phyloP scores from a whole-genome alignment of 441 rosid genomes.

The Theobroma grandiflorum region DNA sequence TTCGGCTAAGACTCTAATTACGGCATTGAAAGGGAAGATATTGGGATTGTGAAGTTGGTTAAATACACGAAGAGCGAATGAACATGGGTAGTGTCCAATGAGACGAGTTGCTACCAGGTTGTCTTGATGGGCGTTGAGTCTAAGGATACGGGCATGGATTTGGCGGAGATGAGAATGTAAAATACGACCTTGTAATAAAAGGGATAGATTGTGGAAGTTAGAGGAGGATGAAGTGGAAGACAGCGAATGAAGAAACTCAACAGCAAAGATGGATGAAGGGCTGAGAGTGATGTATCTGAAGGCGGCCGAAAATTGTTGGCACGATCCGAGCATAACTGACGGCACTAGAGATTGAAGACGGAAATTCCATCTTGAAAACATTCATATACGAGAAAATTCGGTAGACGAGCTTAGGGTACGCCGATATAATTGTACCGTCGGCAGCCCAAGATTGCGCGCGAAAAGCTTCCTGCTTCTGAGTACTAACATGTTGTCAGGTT shows the following conservation, averaged over 20 bases:
- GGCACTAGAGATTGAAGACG: neutral
- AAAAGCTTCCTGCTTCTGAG: no score
- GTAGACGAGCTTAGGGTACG: neutral
- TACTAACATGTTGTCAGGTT: no score
- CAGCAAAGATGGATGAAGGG: neutral
- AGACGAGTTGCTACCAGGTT: conserved; percentile 52
- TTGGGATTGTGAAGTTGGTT: conserved; percentile 43
- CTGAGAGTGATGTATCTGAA: neutral
- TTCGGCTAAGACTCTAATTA: conserved; percentile 46
- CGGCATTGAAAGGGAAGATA: conserved; percentile 57
- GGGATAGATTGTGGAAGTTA: conserved; percentile 21
- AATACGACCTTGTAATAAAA: conserved; percentile 35
- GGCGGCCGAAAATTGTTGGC: neutral
- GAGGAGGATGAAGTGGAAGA: neutral
- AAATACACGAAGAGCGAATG: conserved; percentile 34
- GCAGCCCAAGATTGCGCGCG: no score
- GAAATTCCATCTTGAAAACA: neutral
- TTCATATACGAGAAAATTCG: neutral
- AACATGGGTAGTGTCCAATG: conserved; percentile 48
- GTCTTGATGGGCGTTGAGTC: conserved; percentile 41
- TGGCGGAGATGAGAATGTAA: conserved; percentile 36
- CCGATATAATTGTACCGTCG: no score
- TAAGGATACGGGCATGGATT: conserved; percentile 43
- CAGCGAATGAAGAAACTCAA: neutral
- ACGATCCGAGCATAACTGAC: neutral